Conservation (phyloP, 345 rosid species). For the Populus euphratica region DNA sequence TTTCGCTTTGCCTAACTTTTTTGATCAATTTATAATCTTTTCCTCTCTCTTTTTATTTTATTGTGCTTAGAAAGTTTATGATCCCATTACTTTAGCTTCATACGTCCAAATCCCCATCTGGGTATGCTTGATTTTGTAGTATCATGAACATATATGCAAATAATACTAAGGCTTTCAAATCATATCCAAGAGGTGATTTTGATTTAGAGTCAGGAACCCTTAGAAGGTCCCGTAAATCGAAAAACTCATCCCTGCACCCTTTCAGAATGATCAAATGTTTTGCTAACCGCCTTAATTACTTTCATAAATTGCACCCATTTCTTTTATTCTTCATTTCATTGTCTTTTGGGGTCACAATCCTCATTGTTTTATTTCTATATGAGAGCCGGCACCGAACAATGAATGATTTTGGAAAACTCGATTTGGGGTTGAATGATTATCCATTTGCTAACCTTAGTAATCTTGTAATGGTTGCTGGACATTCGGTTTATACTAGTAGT, state of each 20-base stretch:
- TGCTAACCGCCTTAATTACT: slow-evolving; percentile 49
- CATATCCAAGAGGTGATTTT: slow-evolving; percentile 71
- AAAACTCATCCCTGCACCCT: slow-evolving; percentile 33
- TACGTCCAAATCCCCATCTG: slow-evolving; percentile 25
- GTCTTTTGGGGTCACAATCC: slow-evolving; percentile 58
- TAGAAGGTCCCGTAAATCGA: slow-evolving; percentile 57
- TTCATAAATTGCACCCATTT: slow-evolving; percentile 61
- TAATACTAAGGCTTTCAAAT: slow-evolving; percentile 60
- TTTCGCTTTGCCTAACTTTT: neutral
- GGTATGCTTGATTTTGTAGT: slow-evolving; percentile 42
- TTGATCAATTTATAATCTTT: neutral
- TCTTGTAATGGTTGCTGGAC: slow-evolving; percentile 99
- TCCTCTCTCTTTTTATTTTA: neutral
- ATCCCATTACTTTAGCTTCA: slow-evolving; percentile 14
- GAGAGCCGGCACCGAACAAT: slow-evolving; percentile 38
- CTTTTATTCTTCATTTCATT: slow-evolving; percentile 46
- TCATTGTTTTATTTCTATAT: slow-evolving; percentile 49
- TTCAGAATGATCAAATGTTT: slow-evolving; percentile 59
- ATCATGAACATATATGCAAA: slow-evolving; percentile 63
- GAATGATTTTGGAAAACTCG: slow-evolving; percentile 31
- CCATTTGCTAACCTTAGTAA: slow-evolving; percentile 66
- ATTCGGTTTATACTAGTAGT: slow-evolving; percentile 77
- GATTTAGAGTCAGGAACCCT: slow-evolving; percentile 65
- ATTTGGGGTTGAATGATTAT: slow-evolving; percentile 35
- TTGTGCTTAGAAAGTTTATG: slow-evolving; percentile 7